Conservation (phyloP, 306 rosid genomes). For the Cucumis cinereus region DNA sequence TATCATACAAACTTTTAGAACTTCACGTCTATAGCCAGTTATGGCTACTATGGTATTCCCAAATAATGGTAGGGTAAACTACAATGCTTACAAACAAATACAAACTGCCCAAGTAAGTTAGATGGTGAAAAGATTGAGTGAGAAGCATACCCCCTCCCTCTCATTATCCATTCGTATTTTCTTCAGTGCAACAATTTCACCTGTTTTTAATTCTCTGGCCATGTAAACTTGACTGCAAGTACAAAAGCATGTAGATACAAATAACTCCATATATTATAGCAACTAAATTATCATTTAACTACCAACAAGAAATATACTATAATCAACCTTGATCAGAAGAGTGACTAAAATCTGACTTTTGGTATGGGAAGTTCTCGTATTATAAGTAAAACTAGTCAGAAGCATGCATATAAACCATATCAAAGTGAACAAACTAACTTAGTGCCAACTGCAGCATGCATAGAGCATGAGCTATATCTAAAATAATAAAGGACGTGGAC, state of each 20-base stretch:
- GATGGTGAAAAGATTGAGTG: not conserved
- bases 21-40: not conserved
- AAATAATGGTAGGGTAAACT: not conserved
- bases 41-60: not conserved
- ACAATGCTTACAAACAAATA: not conserved
- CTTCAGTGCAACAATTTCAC: constrained; percentile 43
- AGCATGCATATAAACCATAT: not conserved
- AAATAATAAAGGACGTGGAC: not conserved
- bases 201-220: constrained; percentile 37
- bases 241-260: not conserved
- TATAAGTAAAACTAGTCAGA: not conserved
- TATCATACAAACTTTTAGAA: not conserved
- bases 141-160: constrained; percentile 33
- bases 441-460: not conserved
- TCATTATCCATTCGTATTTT: constrained; percentile 50
- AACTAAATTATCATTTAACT: not conserved
- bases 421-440: not conserved
- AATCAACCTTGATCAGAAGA: not conserved
- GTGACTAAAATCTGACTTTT: not conserved
- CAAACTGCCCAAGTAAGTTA: not conserved
- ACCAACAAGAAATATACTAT: not conserved
- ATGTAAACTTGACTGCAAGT: constrained; percentile 42
- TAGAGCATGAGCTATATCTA: not conserved
- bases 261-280: not conserved
- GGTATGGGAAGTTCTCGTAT: too few species aligned